Evolutionary conservation across 2,329 filamentous ascomycete species (phyloP).

Genomic region (Sporothrix brasiliensis): DNA sequence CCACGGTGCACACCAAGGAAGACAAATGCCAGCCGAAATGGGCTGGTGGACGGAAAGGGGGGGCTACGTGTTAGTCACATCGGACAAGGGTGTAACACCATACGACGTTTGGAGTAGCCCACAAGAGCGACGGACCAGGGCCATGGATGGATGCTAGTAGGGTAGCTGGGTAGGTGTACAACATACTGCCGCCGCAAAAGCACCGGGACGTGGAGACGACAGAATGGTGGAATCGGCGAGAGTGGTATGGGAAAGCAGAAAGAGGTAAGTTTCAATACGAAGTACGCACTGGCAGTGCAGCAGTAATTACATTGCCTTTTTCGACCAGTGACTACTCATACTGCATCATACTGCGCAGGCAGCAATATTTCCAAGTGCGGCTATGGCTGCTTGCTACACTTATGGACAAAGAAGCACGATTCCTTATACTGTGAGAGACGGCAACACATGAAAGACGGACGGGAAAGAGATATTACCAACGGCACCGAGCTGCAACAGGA

Average conservation of each 20-base stretch:
- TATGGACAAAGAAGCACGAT: not conserved
- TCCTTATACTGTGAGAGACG: not conserved
- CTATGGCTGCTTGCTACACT: not conserved
- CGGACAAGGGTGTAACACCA: conserved; percentile 10
- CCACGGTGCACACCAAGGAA: conserved; percentile 12
- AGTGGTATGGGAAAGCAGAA: not conserved
- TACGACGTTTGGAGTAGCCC: not conserved
- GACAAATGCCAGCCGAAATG: not conserved
- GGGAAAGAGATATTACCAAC: not conserved
- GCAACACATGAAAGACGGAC: no score
- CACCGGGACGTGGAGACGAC: conserved; percentile 12
- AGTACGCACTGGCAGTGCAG: not conserved
- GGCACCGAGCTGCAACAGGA: not conserved
- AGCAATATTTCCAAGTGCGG: conserved; percentile 2
- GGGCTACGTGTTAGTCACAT: conserved; percentile 23
- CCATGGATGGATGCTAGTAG: conserved; percentile 11
- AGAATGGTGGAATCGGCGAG: not conserved
- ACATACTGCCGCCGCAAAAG: conserved; percentile 22
- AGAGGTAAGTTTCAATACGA: not conserved
- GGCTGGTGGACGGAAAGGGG: not conserved
- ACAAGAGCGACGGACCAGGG: conserved; percentile 4
- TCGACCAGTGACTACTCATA: not conserved
- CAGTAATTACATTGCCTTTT: not conserved
- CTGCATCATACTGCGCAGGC: not conserved
- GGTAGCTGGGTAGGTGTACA: not conserved